phyloP scores from a whole-genome alignment of 78 protist genomes.

The Tieghemostelium lacteum region DNA sequence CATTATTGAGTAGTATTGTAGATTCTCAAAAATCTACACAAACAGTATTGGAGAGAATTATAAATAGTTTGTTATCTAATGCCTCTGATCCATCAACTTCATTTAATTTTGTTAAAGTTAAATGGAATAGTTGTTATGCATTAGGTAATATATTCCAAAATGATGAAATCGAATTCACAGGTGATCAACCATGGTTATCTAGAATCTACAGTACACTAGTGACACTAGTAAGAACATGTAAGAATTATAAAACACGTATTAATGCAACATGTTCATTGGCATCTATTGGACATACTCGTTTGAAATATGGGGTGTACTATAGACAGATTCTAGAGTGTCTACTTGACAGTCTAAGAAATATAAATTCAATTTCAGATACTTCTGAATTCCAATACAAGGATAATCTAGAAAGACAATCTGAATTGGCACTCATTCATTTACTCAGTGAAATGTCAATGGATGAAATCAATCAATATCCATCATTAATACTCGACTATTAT shows the following conservation, averaged over 20 bases:
- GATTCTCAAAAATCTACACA: not conserved
- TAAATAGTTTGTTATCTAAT: constrained; percentile 41
- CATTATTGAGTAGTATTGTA: constrained; percentile 6
- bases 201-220: constrained; percentile 38
- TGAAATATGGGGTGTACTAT: constrained; percentile 29
- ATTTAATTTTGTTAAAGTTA: constrained; percentile 76
- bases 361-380: constrained; percentile 32
- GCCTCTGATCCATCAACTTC: constrained; percentile 65
- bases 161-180: constrained; percentile 35
- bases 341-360: constrained; percentile 11
- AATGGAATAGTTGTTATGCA: constrained; percentile 80
- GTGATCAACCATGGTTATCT: constrained; percentile 37
- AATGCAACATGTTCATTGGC: constrained; percentile 69
- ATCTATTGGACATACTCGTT: constrained; percentile 14
- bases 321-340: constrained; percentile 16
- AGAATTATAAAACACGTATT: constrained; percentile 63
- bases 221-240: constrained; percentile 17
- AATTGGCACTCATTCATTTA: constrained; percentile 52
- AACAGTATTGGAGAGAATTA: constrained; percentile 36
- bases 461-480: constrained; percentile 5
- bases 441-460: constrained; percentile 23
- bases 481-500: not conserved
- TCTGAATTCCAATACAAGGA: constrained; percentile 65
- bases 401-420: constrained; percentile 68
- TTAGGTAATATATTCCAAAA: constrained; percentile 70